Evolutionary conservation across 73 alveolate genomes (phyloP).

Genomic region (Loxodes magnus): DNA sequence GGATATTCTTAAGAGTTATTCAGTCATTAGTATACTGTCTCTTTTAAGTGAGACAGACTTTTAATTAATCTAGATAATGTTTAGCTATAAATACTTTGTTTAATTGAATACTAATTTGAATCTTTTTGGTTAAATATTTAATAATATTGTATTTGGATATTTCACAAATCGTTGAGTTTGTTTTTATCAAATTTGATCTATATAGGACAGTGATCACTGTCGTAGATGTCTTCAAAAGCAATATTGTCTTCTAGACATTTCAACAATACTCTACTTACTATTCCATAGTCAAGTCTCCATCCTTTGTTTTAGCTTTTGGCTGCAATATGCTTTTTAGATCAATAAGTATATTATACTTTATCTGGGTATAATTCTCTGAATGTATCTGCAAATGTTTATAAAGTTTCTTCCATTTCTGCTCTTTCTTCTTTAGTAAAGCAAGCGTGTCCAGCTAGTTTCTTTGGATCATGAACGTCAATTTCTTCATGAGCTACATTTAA

Average conservation of each 20-base stretch:
- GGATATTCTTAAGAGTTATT: too few species aligned
- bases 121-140: too few species aligned
- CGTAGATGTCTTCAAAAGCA: conserved; percentile 35
- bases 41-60: too few species aligned
- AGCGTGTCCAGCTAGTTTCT: conserved; percentile 59
- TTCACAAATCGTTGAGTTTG: too few species aligned
- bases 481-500: conserved; percentile 84
- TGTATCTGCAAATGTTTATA: conserved; percentile 50
- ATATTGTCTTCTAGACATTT: conserved; percentile 33
- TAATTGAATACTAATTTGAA: too few species aligned
- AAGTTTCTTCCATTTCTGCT: conserved; percentile 42
- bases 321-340: conserved; percentile 48
- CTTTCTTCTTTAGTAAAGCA: conserved; percentile 83
- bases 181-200: too few species aligned
- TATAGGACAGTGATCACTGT: conserved; percentile 82
- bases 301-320: conserved; percentile 69
- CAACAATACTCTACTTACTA: conserved; percentile 37
- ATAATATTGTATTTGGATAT: too few species aligned
- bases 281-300: conserved; percentile 87
- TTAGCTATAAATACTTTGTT: too few species aligned
- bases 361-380: conserved; percentile 78
- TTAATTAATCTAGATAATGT: too few species aligned
- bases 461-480: conserved; percentile 80
- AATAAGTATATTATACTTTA: conserved; percentile 64
- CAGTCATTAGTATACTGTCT: too few species aligned